Evolutionary conservation across 257 asterid species (phyloP).

Genomic region (Mentha longifolia): DNA sequence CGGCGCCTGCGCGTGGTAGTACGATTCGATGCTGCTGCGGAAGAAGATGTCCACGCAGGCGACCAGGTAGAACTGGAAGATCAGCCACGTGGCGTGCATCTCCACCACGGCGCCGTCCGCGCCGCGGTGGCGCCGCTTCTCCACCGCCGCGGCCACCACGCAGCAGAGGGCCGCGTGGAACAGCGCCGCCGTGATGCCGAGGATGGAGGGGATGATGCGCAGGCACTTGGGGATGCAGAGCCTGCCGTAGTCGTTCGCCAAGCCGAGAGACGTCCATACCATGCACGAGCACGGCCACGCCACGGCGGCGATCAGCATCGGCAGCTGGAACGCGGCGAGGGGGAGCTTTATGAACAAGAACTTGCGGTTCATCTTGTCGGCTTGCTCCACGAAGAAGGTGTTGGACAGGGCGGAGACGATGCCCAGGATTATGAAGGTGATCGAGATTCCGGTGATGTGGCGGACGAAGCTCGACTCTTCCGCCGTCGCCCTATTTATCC

Average conservation of each 20-base stretch:
- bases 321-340: slow-evolving; percentile 10
- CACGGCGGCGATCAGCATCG: neutral
- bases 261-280: neutral
- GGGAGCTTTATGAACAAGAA: slow-evolving; percentile 31
- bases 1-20: slow-evolving; percentile 22
- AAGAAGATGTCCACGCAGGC: slow-evolving; percentile 4
- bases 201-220: slow-evolving; percentile 1
- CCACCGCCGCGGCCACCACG: neutral
- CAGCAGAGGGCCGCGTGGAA: slow-evolving; percentile 1
- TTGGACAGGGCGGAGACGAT: slow-evolving; percentile 49
- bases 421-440: slow-evolving; percentile 54
- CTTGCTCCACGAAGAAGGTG: slow-evolving; percentile 72
- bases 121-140: neutral
- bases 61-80: neutral
- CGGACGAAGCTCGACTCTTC: slow-evolving; percentile 42
- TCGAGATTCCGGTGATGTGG: slow-evolving; percentile 56
- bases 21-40: neutral
- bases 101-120: too few relatives aligned
- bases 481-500: too few relatives aligned
- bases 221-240: slow-evolving; percentile 4
- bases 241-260: neutral
- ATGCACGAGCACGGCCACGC: neutral
- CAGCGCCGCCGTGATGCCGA: neutral
- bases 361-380: slow-evolving; percentile 47
- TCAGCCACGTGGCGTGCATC: slow-evolving; percentile 13